Conservation (phyloP, 768 basidiomycete species). For the Amanita molliuscula region DNA sequence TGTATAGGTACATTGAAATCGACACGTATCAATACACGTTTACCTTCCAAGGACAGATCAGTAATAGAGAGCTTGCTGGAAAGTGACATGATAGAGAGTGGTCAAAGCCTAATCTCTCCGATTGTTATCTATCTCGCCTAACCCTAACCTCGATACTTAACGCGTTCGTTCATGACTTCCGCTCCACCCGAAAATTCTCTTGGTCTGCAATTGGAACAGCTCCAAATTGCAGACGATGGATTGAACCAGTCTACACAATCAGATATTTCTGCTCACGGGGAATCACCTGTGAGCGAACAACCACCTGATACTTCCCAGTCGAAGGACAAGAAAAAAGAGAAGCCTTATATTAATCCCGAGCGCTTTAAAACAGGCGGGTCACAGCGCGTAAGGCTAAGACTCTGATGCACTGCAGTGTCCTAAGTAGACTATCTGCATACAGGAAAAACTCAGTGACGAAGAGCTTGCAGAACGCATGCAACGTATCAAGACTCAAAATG, state of each 20-base stretch:
- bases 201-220: slow-evolving; percentile 14
- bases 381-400: slow-evolving; percentile 43
- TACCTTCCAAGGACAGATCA: slow-evolving; percentile 79
- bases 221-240: slow-evolving; percentile 7
- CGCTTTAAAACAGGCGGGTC: slow-evolving; percentile 76
- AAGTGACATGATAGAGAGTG: slow-evolving; percentile 69
- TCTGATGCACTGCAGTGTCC: background rate
- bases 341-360: slow-evolving; percentile 73
- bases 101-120: background rate
- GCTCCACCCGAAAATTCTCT: slow-evolving; percentile 2
- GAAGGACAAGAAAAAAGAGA: slow-evolving; percentile 40
- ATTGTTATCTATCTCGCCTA: background rate
- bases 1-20: slow-evolving; percentile 95
- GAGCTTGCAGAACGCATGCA: slow-evolving; percentile 61
- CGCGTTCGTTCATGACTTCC: background rate
- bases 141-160: slow-evolving; percentile 1
- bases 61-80: slow-evolving; percentile 91
- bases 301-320: slow-evolving; percentile 11
- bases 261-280: background rate
- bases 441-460: slow-evolving; percentile 66
- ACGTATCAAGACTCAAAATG: slow-evolving; percentile 62
- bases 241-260: background rate
- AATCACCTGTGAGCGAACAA: slow-evolving; percentile 10
- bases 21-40: slow-evolving; percentile 88
- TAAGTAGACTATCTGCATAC: slow-evolving; percentile 5